These are phyloP conservation scores for Diplodia mutila DNA, from an alignment of 2,329 filamentous ascomycete species.

Conservation along the genomic window DNA sequence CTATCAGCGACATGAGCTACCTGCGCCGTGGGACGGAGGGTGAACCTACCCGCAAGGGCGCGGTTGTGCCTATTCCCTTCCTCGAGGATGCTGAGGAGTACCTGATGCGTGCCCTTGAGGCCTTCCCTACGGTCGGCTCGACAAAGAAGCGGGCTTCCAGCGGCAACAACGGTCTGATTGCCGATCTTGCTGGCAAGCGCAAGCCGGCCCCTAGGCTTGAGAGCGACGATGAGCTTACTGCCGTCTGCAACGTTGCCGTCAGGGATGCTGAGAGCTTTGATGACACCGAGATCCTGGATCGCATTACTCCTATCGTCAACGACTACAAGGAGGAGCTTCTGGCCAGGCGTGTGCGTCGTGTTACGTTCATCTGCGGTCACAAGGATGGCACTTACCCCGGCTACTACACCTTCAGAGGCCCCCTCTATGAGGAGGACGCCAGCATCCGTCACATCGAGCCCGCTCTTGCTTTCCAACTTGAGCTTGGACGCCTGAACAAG, in stretches of 20 bases:
- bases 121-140: constrained; percentile 65
- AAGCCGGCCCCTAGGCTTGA: constrained; percentile 60
- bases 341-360: constrained; percentile 77
- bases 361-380: constrained; percentile 96
- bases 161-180: constrained; percentile 62
- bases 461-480: constrained; percentile 96
- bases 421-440: constrained; percentile 84
- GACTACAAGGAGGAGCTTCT: constrained; percentile 84
- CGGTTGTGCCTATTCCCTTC: constrained; percentile 91
- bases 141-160: constrained; percentile 59
- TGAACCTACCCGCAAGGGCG: constrained; percentile 86
- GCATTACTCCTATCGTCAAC: constrained; percentile 75
- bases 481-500: constrained; percentile 89
- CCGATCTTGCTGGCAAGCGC: constrained; percentile 74
- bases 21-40: constrained; percentile 69
- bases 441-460: constrained; percentile 98
- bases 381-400: constrained; percentile 92
- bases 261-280: constrained; percentile 82
- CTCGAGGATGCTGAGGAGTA: constrained; percentile 87
- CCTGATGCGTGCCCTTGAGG: constrained; percentile 80
- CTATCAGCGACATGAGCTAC: constrained; percentile 96
- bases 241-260: constrained; percentile 90
- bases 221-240: constrained; percentile 76
- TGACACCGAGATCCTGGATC: constrained; percentile 77
- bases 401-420: constrained; percentile 98